Percentiles rank a stretch among this genome's conserved stretches.
Evolutionary conservation across 441 rosid genomes (phyloP).

Genomic region (Euphorbia celastroides): DNA sequence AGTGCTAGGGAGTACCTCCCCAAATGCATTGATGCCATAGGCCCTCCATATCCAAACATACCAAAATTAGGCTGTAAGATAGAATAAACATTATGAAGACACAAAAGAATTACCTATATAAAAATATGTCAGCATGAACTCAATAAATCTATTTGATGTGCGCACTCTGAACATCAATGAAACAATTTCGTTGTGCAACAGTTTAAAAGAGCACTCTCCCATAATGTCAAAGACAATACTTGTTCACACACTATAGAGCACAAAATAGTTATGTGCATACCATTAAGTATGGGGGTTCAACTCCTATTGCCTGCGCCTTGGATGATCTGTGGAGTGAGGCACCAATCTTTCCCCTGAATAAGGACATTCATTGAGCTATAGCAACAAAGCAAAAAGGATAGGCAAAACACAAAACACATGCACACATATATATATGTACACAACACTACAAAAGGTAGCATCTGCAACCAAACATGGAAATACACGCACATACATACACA

Average conservation of each 20-base stretch:
- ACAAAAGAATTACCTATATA: not conserved
- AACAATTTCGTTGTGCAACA: not conserved
- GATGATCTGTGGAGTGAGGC: conserved; percentile 57
- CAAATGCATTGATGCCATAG: conserved; percentile 62
- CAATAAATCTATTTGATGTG: not conserved
- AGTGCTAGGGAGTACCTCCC: conserved; percentile 44
- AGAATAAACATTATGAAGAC: not conserved
- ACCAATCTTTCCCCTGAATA: conserved; percentile 71
- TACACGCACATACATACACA: not conserved
- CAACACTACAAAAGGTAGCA: not conserved
- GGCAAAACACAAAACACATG: not conserved
- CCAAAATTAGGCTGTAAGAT: conserved; percentile 62
- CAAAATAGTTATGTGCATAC: conserved; percentile 22
- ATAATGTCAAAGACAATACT: not conserved
- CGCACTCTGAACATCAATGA: not conserved
- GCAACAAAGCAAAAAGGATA: not conserved
- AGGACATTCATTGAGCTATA: not conserved
- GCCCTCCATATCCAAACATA: conserved; percentile 86
- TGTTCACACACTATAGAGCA: not conserved
- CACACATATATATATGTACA: no score
- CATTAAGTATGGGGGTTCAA: conserved; percentile 65
- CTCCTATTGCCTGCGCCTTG: conserved; percentile 49
- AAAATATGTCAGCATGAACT: not conserved
- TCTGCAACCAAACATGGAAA: not conserved
- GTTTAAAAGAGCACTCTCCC: not conserved